phyloP scores from a whole-genome alignment of 2,329 filamentous ascomycete genomes.

The Dactylellina drechsleri region DNA sequence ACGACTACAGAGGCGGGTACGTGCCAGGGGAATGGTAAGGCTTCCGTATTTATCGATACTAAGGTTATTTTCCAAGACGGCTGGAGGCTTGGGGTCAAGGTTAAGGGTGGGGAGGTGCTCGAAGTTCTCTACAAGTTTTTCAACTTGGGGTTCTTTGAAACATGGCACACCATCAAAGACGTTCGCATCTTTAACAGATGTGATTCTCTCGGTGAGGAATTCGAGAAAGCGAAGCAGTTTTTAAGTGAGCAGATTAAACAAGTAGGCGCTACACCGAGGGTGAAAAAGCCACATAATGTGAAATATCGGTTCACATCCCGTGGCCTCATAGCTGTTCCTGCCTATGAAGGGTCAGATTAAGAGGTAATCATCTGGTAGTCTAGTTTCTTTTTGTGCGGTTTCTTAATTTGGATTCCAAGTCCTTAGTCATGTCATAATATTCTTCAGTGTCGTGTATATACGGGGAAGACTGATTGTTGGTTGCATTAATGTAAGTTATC shows the following conservation, averaged over 20 bases:
- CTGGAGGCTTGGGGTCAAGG: constrained; percentile 14
- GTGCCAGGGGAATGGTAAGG: not conserved
- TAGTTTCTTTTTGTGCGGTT: no score
- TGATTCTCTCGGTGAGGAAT: not conserved
- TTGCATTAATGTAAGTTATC: no score
- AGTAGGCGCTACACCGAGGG: not conserved
- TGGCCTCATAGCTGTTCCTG: no score
- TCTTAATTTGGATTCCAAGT: no score
- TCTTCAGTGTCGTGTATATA: no score
- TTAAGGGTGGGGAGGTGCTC: constrained; percentile 4
- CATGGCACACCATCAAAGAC: constrained; percentile 12
- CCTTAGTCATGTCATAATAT: no score
- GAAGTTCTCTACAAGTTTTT: constrained; percentile 10
- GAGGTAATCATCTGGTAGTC: no score
- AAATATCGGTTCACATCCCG: no score
- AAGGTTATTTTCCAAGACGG: constrained; percentile 13
- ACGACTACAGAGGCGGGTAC: constrained; percentile 4
- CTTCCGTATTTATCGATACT: constrained; percentile 1
- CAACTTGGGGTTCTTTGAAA: constrained; percentile 10
- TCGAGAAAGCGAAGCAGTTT: not conserved
- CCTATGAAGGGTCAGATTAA: no score
- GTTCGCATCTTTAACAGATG: constrained; percentile 10
- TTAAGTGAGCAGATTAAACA: not conserved
- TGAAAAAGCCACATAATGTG: not conserved
- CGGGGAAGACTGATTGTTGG: no score